Evolutionary conservation across 2,329 filamentous ascomycete species (phyloP), one percentile per base, ranked within the genome.

Genomic region (Sclerotinia spermophila): DNA sequence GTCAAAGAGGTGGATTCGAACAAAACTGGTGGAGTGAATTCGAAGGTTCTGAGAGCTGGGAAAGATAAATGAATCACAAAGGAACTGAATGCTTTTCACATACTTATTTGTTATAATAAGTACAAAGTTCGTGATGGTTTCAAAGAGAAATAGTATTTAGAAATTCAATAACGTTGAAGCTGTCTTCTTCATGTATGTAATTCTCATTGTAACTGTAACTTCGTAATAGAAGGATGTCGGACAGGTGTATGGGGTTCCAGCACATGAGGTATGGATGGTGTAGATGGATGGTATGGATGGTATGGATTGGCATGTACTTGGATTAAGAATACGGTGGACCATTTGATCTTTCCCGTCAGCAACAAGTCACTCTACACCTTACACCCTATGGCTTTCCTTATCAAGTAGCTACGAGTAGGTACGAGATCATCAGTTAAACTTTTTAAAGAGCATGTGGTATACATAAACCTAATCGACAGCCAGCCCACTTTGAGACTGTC

Each of bases 191-290:
- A n/a, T 24, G 27, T 35, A 35, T 51, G n/a, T 15, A 27, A 5
- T 51, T 62, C 42, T 62, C 60, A 62, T 48, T 62, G 60, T 35
- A 60, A 17, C 35, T 27, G 35, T 51, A n/a, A 58, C 11, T 13
- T 11, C 33, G 27, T n/a, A 62, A 62, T 62, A n/a, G 60, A 35
- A 48, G 33, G 60, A 35, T 48, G 60, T 45, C 59, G 59, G 59
- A 61, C 38, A 61, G 17, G 59, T 24, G 11, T 38, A n/a, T 58
- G 33, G 21, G 55, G 55, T 24, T 58, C 55, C 55, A 58, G 55
- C 33, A 58, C 56, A 59, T 59, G 58, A 59, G 56, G 58, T 11
- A 60, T 38, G 24, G 19, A 21, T n/a, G 48, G 51, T 10, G 6
- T 55, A 24, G 11, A 53, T 55, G 53, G 48, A 58, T 38, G 33